A percentile compares a stretch with the other conserved stretches of the same genome.
These are phyloP conservation scores for Aspergillus alliaceus DNA, from an alignment of 2,329 filamentous ascomycete species.

Conservation along the genomic window DNA sequence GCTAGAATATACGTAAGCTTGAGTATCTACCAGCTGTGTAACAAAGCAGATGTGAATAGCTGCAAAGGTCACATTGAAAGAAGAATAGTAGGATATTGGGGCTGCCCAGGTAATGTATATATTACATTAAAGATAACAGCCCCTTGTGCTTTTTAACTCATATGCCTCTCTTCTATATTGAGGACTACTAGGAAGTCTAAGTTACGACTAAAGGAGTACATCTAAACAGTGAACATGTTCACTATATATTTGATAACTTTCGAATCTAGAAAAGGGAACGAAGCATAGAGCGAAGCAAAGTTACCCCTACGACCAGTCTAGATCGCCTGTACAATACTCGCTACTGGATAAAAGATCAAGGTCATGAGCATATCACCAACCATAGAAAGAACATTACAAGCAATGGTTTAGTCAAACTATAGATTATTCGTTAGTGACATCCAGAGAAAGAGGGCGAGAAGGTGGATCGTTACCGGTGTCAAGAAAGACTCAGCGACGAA, in stretches of 20 bases:
- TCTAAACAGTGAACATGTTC: background rate
- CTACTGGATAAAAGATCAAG: constrained; percentile 15
- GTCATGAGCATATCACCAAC: constrained; percentile 20
- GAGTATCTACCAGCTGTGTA: background rate
- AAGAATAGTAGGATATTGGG: too few relatives aligned
- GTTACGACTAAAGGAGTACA: background rate
- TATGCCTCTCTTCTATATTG: background rate
- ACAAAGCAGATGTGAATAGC: too few relatives aligned
- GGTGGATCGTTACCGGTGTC: constrained; percentile 67
- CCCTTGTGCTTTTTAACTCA: background rate
- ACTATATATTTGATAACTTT: constrained; percentile 7
- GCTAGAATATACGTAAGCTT: background rate
- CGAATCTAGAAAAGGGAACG: constrained; percentile 15
- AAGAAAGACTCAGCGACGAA: constrained; percentile 98
- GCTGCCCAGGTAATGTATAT: too few relatives aligned
- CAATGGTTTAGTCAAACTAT: constrained; percentile 21
- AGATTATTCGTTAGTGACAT: constrained; percentile 22
- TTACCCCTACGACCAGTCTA: constrained; percentile 23
- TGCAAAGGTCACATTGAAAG: too few relatives aligned
- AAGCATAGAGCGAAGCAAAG: constrained; percentile 9
- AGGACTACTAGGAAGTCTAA: background rate
- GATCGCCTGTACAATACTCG: constrained; percentile 24
- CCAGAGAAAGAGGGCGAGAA: background rate
- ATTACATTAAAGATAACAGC: background rate
- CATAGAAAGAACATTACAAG: constrained; percentile 11